Evolutionary conservation across 1,139 yeast genomes (phyloP), one percentile per base, ranked within the genome.

Genomic region (Entelexis paramagnoliae): DNA sequence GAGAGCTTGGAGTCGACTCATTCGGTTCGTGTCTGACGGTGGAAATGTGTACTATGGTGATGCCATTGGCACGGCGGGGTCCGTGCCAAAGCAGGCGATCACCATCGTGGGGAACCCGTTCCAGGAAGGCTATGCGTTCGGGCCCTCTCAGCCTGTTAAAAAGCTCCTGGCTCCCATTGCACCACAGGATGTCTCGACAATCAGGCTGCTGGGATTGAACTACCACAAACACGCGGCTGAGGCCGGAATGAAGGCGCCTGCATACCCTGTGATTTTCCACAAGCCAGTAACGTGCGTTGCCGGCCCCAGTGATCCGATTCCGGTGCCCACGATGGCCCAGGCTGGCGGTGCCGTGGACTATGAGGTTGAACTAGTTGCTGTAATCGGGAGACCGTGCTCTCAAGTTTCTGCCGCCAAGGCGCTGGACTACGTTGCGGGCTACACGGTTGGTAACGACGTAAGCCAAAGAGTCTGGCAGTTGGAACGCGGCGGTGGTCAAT

Each of bases 401-500:
- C 69, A 75, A 56, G 76, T 77, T 20, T 49, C 67, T 19, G 67
- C 63, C 16, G 70, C 65, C 29, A 66, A 74, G 22, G 81, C 80
- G 2, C 62, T 72, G 49, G 66, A 70, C 46, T 69, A 75, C 55
- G 75, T 77, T 4, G 62, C 76, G 28, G 81, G 81, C 2, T 77
- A 75, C 59, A 64, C 77, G 3, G 71, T 71, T 24, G 80, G 80
- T 13, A 76, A 77, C 61, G 81, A 77, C 59, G 74, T 77, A 19
- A 74, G 79, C 6, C 78, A 76, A 57, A 66, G 81, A 54, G 71
- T 71, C 22, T 76, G 80, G 80, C 80, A 76, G 58, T 63, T 67
- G 42, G 55, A 58, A 35, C 58, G 58, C 14, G 76, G 77, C 32
- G 76, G 76, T 2, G 71, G 77, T 32, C 81, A 77, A 59, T 77